Base-by-base conservation (phyloP, 495 filamentous ascomycete species). In the Cairneyella variabilis region DNA sequence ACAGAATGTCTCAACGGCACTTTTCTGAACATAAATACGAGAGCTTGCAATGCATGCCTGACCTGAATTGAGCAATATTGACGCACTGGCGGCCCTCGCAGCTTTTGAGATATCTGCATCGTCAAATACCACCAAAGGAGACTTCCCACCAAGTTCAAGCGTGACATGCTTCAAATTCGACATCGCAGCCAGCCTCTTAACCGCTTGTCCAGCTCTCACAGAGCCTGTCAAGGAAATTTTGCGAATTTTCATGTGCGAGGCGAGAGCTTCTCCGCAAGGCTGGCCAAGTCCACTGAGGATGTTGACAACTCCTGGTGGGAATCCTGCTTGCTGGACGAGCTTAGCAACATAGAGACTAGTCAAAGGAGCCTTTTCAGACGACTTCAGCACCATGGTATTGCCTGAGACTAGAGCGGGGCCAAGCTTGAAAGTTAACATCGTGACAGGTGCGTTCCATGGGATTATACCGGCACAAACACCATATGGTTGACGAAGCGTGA, bases 141-240 rank as follows among this genome's bases (percentile, higher is more conserved):
- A 89, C 72, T 96, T 96, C 53, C 91, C 91, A 18, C 91, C 91
- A 1, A 90, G 95, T 67, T 96, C 91, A 12, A 96, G 79, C 0
- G 89, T 95, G 57, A 95, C 90, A 68, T 92, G 91, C 77, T 95
- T 96, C 74, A 96, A 74, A 60, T 87, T 95, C 10, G 76, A 70
- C 47, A 69, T 71, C 1, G 77, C 73, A 46, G 67, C 71, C 12
- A 66, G 68, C 9, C 64, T 71, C 75, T 78, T 76, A 26, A 84
- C 69, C 41, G 69, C 71, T 59, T 77, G 78, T 3, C 80, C 80
- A 0, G 80, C 80, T 0, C 64, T 47, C 20, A 69, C 74, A 1
- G 75, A 79, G 0, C 81, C 81, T 1, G 79, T 83, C 57, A 84
- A 83, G 27, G 68, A 71, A 53, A 83, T 77, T 63, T 84, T 83